A percentile compares a stretch with the other conserved stretches of the same genome.
These are phyloP conservation scores for Chrysosporium keratinophilum DNA, from an alignment of 2,329 filamentous ascomycete species.

Conservation along the genomic window DNA sequence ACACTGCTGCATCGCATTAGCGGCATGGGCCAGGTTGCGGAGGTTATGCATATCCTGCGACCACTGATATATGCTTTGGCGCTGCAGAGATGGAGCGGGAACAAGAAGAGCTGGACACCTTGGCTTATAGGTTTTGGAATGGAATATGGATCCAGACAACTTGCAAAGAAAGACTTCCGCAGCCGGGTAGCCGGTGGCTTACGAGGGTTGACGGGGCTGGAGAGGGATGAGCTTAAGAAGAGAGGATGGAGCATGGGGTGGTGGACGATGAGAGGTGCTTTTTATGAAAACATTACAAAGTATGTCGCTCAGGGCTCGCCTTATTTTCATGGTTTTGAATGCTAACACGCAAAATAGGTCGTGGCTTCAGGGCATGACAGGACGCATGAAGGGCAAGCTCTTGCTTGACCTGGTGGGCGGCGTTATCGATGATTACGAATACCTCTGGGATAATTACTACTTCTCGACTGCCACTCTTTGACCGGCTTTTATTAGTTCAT, in stretches of 20 bases:
- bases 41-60: conserved; percentile 82
- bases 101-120: conserved; percentile 76
- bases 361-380: conserved; percentile 58
- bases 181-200: conserved; percentile 58
- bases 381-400: conserved; percentile 59
- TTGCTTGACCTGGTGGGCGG: conserved; percentile 72
- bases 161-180: conserved; percentile 58
- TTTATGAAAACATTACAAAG: conserved; percentile 83
- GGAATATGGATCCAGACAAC: conserved; percentile 80
- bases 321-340: background rate
- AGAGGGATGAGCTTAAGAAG: conserved; percentile 80
- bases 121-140: conserved; percentile 80
- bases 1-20: conserved; percentile 65
- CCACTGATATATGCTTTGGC: conserved; percentile 79
- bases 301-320: conserved; percentile 26
- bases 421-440: conserved; percentile 91
- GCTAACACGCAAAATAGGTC: conserved; percentile 34
- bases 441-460: conserved; percentile 96
- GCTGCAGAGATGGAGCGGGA: conserved; percentile 59
- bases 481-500: conserved; percentile 11
- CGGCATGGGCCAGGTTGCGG: conserved; percentile 70
- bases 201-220: conserved; percentile 67
- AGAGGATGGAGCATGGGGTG: conserved; percentile 84
- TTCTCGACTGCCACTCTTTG: conserved; percentile 57
- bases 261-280: conserved; percentile 95